A percentile compares a stretch with the other conserved stretches of the same genome.
Evolutionary conservation across 2,329 filamentous ascomycete genomes (phyloP).

Genomic region (Apiospora hydei): DNA sequence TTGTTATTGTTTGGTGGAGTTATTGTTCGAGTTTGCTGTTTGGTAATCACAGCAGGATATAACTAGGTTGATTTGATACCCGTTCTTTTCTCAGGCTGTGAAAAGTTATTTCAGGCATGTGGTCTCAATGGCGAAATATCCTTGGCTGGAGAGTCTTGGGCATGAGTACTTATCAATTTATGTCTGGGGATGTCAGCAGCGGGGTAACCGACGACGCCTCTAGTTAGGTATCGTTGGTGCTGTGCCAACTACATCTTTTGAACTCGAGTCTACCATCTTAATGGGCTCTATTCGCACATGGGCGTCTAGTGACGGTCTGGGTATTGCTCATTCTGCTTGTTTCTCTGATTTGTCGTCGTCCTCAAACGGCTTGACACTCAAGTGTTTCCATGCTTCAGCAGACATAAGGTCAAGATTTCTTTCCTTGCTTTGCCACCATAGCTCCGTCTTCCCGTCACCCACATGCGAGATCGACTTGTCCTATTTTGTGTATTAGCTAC

Average conservation of each 20-base stretch:
- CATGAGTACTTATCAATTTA: too few species aligned
- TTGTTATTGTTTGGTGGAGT: neutral
- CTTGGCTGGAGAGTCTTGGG: too few species aligned
- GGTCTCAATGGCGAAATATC: too few species aligned
- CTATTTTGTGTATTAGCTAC: constrained; percentile 38
- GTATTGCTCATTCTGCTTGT: neutral
- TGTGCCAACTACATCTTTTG: neutral
- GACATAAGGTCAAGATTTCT: constrained; percentile 54
- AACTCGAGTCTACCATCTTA: neutral
- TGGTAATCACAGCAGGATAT: neutral
- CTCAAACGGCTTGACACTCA: constrained; percentile 55
- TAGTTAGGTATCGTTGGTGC: neutral
- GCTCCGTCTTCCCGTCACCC: constrained; percentile 51
- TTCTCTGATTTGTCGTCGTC: constrained; percentile 37
- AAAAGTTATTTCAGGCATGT: neutral
- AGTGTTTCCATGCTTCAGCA: constrained; percentile 48
- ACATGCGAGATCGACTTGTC: constrained; percentile 53
- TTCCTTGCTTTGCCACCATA: constrained; percentile 51
- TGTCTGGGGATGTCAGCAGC: neutral
- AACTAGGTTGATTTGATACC: neutral
- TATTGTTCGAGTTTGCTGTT: neutral
- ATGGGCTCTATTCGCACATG: neutral
- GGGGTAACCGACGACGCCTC: neutral
- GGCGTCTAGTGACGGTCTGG: neutral
- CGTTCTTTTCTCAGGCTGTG: neutral